A percentile compares a stretch with the other conserved stretches of the same genome.
phyloP scores from a whole-genome alignment of 164 flowering plant species.

The Chimonanthus salicifolius region DNA sequence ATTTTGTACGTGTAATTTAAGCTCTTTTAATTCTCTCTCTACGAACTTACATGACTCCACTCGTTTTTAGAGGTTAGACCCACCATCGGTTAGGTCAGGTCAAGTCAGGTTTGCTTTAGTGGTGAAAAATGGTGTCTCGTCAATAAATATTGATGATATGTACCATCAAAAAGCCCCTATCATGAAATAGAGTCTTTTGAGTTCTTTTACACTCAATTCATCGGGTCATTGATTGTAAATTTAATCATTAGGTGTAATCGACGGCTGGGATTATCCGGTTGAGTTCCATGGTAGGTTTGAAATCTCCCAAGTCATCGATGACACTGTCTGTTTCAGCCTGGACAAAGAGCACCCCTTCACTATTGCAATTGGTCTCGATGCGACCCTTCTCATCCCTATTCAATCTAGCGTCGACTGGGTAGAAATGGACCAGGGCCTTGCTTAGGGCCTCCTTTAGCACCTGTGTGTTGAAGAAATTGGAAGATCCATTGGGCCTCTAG shows the following conservation, averaged over 20 bases:
- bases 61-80: no score
- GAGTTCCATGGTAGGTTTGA: slow-evolving; percentile 30
- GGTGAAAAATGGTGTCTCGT: no score
- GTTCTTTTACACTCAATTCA: no score
- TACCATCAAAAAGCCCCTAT: no score
- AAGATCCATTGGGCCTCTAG: slow-evolving; percentile 2
- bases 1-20: no score
- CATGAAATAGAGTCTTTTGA: no score
- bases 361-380: slow-evolving; percentile 39
- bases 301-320: slow-evolving; percentile 39
- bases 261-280: slow-evolving; percentile 30
- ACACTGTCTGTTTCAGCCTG: slow-evolving; percentile 29
- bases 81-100: no score
- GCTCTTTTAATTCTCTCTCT: no score
- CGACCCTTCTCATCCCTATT: slow-evolving; percentile 28
- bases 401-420: slow-evolving; percentile 39
- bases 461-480: slow-evolving; percentile 9
- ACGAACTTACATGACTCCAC: no score
- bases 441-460: slow-evolving; percentile 8
- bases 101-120: no score
- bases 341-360: slow-evolving; percentile 27
- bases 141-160: no score
- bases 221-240: no score
- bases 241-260: slow-evolving; percentile 15
- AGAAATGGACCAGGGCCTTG: slow-evolving; percentile 32